Evolutionary conservation across 1,284 basidiomycete species (phyloP).

Genomic region (Limonomyces culmigenus): DNA sequence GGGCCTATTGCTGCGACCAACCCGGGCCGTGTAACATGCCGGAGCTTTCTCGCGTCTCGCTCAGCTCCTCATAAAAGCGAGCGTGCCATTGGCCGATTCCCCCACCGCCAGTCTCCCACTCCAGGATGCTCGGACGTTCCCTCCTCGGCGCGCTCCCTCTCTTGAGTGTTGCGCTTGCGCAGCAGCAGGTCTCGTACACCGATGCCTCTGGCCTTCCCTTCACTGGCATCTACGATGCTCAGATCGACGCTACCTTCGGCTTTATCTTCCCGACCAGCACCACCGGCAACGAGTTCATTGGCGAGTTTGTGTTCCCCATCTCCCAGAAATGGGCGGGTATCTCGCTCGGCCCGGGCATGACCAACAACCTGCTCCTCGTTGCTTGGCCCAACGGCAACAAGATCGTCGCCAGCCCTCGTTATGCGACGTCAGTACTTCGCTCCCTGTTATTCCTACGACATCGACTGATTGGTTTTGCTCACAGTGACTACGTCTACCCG

Average conservation of each 20-base stretch:
- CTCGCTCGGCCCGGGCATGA: conserved; percentile 35
- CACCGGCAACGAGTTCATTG: conserved; percentile 37
- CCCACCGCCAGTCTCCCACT: too few species aligned
- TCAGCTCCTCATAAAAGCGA: too few species aligned
- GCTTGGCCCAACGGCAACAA: conserved; percentile 38
- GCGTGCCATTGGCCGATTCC: too few species aligned
- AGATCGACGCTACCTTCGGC: conserved; percentile 31
- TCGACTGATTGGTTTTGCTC: conserved; percentile 2
- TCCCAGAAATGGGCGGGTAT: conserved; percentile 34
- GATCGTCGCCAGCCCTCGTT: conserved; percentile 34
- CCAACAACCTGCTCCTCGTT: conserved; percentile 33
- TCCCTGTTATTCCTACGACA: conserved; percentile 1
- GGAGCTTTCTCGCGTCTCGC: too few species aligned
- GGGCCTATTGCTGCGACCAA: too few species aligned
- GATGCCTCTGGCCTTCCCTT: conserved; percentile 35
- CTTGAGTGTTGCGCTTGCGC: conserved; percentile 18
- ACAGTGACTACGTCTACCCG: conserved; percentile 28
- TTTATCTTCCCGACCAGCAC: conserved; percentile 31
- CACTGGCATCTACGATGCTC: conserved; percentile 30
- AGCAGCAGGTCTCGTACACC: conserved; percentile 20
- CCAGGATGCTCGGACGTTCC: conserved; percentile 9
- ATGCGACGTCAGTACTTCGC: conserved; percentile 25
- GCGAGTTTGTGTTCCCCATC: conserved; percentile 39
- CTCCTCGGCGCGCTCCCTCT: conserved; percentile 12
- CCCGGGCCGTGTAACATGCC: too few species aligned